Percentiles rank a stretch among this genome's conserved stretches.
phyloP scores from a whole-genome alignment of 495 filamentous ascomycete genomes.

The Hypoxylon subgilvum region DNA sequence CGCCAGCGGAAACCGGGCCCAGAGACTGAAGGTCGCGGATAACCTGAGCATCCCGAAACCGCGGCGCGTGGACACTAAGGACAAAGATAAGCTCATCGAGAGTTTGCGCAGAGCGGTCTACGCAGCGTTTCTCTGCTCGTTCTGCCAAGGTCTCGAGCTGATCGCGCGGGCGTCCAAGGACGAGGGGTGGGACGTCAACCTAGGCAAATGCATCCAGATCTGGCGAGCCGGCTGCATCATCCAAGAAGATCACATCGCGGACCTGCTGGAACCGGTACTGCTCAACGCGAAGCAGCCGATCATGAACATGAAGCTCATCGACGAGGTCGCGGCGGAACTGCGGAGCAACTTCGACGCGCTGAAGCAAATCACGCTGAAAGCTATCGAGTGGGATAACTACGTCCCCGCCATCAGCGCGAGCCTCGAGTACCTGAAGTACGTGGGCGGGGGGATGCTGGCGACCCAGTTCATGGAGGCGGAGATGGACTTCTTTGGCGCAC shows the following conservation, averaged over 20 bases:
- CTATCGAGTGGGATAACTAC: slow-evolving; percentile 65
- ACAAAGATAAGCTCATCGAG: slow-evolving; percentile 61
- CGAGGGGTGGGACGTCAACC: slow-evolving; percentile 68
- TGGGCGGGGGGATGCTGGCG: slow-evolving; percentile 49
- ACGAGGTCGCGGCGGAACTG: slow-evolving; percentile 60
- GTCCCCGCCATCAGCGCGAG: slow-evolving; percentile 68
- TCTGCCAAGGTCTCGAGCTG: slow-evolving; percentile 70
- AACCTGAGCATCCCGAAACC: slow-evolving; percentile 50
- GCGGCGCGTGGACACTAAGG: slow-evolving; percentile 46
- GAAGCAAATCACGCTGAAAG: slow-evolving; percentile 64
- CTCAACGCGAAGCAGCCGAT: slow-evolving; percentile 18
- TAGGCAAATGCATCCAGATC: slow-evolving; percentile 65
- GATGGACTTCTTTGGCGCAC: slow-evolving; percentile 77
- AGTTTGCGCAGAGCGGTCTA: slow-evolving; percentile 67
- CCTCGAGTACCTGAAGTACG: slow-evolving; percentile 74
- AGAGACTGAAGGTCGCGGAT: slow-evolving; percentile 52
- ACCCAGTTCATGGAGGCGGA: slow-evolving; percentile 78
- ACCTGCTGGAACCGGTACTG: slow-evolving; percentile 56
- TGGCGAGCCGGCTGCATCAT: slow-evolving; percentile 81
- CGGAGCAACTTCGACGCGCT: slow-evolving; percentile 56
- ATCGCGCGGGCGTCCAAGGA: slow-evolving; percentile 66
- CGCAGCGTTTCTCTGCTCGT: slow-evolving; percentile 66
- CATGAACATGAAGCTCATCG: slow-evolving; percentile 42
- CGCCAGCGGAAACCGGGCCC: slow-evolving; percentile 65
- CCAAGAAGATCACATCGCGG: slow-evolving; percentile 68